Base-by-base conservation (phyloP, 177 flowering plant species). In the Tripterygium wilfordii region DNA sequence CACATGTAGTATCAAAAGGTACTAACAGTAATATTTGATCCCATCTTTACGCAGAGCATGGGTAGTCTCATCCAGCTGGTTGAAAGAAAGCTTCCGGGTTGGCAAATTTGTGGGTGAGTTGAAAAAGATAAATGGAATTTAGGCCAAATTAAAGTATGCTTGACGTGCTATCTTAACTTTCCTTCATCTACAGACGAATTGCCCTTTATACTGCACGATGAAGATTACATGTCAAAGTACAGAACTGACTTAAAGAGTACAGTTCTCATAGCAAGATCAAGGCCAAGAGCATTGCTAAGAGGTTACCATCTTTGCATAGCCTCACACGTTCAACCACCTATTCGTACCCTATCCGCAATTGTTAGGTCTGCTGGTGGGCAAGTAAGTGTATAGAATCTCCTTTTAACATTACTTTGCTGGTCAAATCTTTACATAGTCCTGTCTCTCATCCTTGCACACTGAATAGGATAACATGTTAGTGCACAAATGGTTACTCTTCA, bases 321-420 rank as follows among this genome's bases (percentile, higher is more conserved):
- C 31, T 40, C 67, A 49, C 86, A 74, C 62, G 66, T 77, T 36
- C 75, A 80, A 47, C 90, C 86, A 13, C 68, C 90, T 45, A 51
- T 45, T 17, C 31, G 42, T 33, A 69, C 66, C 14, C 64, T 86
- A 15, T 64, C 82, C 18, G 54, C 73, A 60, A 79, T 90, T 51
- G 68, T 76, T 32, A 65, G 46, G 53, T 72, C 79, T 53, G 90
- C 90, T 54, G 97, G 97, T 40, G 97, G 90, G 49, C 66, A 77
- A 54, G 97, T 86, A 72, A 77, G 88, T 77, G 16, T 17, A 18
- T 25, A 28, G 9, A 24, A 36, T 35, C 41, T 42, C 24, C 15
- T 37, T n/a, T n/a, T n/a, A n/a, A n/a, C n/a, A n/a, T n/a, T n/a
- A n/a, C n/a, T n/a, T n/a, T n/a, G n/a, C n/a, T n/a, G n/a, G n/a